Conservation (phyloP, 768 basidiomycete species). For the Serendipita sp. region DNA sequence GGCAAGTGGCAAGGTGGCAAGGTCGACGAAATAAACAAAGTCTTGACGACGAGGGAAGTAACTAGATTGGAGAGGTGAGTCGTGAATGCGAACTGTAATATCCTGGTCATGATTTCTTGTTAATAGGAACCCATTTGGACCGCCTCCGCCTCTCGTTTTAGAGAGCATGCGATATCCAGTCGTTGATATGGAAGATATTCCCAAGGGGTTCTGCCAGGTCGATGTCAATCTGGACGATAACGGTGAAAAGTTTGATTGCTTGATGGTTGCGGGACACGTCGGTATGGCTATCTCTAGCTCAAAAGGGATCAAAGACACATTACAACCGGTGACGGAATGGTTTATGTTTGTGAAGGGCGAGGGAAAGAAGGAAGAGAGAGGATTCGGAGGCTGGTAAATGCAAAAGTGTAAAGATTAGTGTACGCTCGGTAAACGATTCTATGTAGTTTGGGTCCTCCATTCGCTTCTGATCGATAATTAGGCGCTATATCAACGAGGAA, state of each 20-base stretch:
- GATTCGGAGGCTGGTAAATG: no score
- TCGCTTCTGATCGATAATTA: no score
- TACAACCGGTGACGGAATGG: neutral
- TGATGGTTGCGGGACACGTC: slow-evolving; percentile 18
- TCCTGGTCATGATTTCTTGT: neutral
- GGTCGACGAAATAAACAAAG: neutral
- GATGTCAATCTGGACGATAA: slow-evolving; percentile 18
- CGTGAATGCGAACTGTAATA: neutral
- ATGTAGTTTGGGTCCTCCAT: no score
- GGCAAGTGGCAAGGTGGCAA: slow-evolving; percentile 9
- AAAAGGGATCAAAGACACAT: neutral
- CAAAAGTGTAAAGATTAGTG: no score
- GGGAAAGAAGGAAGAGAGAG: no score
- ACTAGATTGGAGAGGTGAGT: neutral
- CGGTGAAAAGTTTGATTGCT: slow-evolving; percentile 15
- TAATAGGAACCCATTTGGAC: neutral
- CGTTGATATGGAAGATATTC: slow-evolving; percentile 13
- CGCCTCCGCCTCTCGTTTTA: slow-evolving; percentile 3
- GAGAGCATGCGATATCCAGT: slow-evolving; percentile 10
- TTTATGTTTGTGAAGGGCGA: neutral
- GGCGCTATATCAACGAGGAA: no score
- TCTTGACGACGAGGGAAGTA: neutral
- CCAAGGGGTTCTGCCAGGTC: slow-evolving; percentile 17
- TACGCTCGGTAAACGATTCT: no score
- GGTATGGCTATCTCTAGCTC: neutral